Evolutionary conservation across 2,329 filamentous ascomycete genomes (phyloP).

Genomic region (Trichoderma koningiopsis): DNA sequence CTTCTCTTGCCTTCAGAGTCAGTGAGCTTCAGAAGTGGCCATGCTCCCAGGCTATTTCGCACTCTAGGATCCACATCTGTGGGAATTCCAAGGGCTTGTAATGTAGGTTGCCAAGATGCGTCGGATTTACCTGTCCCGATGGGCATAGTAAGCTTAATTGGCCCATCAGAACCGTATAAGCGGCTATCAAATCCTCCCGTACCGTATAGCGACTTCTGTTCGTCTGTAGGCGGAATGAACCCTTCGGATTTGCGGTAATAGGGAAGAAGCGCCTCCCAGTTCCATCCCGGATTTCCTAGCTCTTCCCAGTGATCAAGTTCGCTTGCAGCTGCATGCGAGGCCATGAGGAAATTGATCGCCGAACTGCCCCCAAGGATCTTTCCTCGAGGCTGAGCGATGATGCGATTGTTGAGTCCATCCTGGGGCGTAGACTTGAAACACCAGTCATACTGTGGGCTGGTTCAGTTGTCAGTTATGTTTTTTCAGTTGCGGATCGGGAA

Average conservation of each 20-base stretch:
- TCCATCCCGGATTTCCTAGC: constrained; percentile 36
- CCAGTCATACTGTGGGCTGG: background rate
- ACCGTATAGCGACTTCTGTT: constrained; percentile 38
- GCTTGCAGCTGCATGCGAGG: background rate
- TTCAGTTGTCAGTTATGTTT: background rate
- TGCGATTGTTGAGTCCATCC: background rate
- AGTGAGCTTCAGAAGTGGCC: background rate
- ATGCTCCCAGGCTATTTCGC: background rate
- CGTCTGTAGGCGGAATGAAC: constrained; percentile 38
- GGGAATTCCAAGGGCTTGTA: background rate
- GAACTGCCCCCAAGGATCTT: constrained; percentile 12
- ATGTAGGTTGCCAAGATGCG: background rate
- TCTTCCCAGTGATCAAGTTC: constrained; percentile 34
- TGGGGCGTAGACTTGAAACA: background rate
- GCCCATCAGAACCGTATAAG: constrained; percentile 40
- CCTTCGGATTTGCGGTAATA: constrained; percentile 46
- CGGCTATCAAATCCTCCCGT: constrained; percentile 43
- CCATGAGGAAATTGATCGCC: constrained; percentile 13
- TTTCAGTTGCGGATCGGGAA: too few species aligned
- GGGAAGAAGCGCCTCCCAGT: constrained; percentile 34
- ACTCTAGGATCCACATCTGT: background rate
- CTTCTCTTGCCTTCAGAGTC: background rate
- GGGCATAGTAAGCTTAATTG: constrained; percentile 36
- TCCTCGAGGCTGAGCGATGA: background rate
- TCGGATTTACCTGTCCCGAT: constrained; percentile 25